Percentiles rank a stretch among this genome's conserved stretches.
Conservation (phyloP, 2,329 filamentous ascomycete genomes). For the Penicillium concentricum region DNA sequence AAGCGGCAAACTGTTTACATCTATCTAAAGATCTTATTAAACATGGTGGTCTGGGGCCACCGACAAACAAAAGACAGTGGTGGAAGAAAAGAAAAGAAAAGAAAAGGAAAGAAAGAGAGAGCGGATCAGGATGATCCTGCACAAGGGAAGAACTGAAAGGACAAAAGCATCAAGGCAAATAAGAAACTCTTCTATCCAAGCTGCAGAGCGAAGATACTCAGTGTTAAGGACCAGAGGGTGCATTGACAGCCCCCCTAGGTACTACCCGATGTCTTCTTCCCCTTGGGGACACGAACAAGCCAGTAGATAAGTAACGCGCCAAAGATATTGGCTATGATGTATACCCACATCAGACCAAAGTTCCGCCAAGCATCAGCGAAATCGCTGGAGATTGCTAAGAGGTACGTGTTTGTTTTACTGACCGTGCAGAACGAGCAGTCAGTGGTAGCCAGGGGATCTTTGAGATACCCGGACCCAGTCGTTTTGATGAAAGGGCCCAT, state of each 20-base stretch:
- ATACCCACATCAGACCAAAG: conserved; percentile 16
- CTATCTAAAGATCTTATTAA: background rate
- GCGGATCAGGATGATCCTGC: background rate
- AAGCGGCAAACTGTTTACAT: background rate
- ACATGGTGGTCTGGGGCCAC: background rate
- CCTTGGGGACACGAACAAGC: conserved; percentile 12
- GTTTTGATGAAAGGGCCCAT: background rate
- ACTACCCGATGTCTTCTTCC: background rate
- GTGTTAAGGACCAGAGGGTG: no score
- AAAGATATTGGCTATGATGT: conserved; percentile 9
- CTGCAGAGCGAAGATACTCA: background rate
- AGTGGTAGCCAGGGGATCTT: background rate
- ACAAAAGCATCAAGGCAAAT: background rate
- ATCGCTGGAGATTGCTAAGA: background rate
- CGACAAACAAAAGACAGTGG: background rate
- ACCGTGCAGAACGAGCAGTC: conserved; percentile 7
- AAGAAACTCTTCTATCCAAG: background rate
- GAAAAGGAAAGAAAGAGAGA: background rate
- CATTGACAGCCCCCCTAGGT: background rate
- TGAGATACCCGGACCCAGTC: conserved; percentile 1
- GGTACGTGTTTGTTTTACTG: conserved; percentile 5
- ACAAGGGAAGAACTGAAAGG: background rate
- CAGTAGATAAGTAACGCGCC: conserved; percentile 12
- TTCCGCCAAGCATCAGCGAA: conserved; percentile 9
- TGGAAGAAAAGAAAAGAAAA: no score